Percentiles rank a stretch among this genome's conserved stretches.
Evolutionary conservation across 2,329 filamentous ascomycete species (phyloP).

Genomic region (Macrophomina pseudophaseolina): DNA sequence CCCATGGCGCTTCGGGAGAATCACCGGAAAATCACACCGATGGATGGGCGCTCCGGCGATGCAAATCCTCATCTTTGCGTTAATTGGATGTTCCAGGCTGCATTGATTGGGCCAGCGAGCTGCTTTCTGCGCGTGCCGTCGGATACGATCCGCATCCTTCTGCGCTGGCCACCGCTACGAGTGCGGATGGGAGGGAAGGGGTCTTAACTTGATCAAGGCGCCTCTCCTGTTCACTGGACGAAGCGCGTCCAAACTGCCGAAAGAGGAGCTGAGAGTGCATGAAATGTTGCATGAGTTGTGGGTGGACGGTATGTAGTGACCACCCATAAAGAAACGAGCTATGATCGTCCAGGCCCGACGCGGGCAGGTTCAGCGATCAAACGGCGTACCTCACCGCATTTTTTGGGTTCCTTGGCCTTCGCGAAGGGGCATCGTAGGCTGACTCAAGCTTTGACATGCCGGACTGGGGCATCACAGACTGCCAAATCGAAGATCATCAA

Average conservation of each 20-base stretch:
- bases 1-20: conserved; percentile 24
- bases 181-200: conserved; percentile 17
- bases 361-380: conserved; percentile 25
- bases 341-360: conserved; percentile 22
- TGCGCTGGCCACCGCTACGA: conserved; percentile 22
- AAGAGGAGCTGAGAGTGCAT: conserved; percentile 15
- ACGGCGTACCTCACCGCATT: conserved; percentile 25
- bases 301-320: neutral
- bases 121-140: conserved; percentile 22
- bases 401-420: conserved; percentile 14
- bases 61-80: conserved; percentile 27
- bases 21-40: conserved; percentile 28
- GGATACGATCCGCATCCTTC: conserved; percentile 23
- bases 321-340: conserved; percentile 17
- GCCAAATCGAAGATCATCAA: conserved; percentile 27
- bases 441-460: conserved; percentile 23
- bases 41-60: conserved; percentile 22
- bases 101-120: conserved; percentile 20
- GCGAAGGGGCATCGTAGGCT: conserved; percentile 16
- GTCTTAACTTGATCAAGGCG: conserved; percentile 11
- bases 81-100: conserved; percentile 12
- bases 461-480: conserved; percentile 14
- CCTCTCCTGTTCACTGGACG: conserved; percentile 13
- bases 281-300: conserved; percentile 23
- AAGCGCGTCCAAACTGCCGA: conserved; percentile 25